These are phyloP conservation scores for Jacaranda copaia DNA, from an alignment of 257 asterid genomes.

Conservation along the genomic window DNA sequence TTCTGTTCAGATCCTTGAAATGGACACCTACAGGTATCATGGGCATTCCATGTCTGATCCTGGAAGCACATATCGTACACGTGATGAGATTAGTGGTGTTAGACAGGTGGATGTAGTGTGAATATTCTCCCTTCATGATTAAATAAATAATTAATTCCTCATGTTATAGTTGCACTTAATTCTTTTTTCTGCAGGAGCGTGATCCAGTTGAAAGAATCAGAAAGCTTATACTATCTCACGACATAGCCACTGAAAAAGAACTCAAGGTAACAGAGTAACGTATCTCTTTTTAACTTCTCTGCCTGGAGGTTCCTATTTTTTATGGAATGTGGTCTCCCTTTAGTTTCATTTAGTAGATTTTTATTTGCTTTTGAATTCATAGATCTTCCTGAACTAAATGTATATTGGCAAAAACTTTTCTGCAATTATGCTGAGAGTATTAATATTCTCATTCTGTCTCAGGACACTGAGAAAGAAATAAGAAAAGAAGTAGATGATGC, in stretches of 20 bases:
- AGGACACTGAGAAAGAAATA: slow-evolving; percentile 89
- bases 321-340: slow-evolving; percentile 1
- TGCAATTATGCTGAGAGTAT: neutral
- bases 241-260: slow-evolving; percentile 86
- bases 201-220: slow-evolving; percentile 94
- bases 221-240: slow-evolving; percentile 79
- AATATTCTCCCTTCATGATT: slow-evolving; percentile 10
- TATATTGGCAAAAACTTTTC: neutral
- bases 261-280: slow-evolving; percentile 62
- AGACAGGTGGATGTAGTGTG: slow-evolving; percentile 71
- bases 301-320: slow-evolving; percentile 18
- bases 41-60: slow-evolving; percentile 99
- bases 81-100: slow-evolving; percentile 90
- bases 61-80: slow-evolving; percentile 98
- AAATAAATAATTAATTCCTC: slow-evolving; percentile 3
- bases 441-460: slow-evolving; percentile 31
- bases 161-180: neutral
- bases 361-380: neutral
- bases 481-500: slow-evolving; percentile 95
- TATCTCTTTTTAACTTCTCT: slow-evolving; percentile 23
- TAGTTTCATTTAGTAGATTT: neutral
- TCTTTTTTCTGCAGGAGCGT: slow-evolving; percentile 69
- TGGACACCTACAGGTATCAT: slow-evolving; percentile 98
- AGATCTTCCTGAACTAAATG: slow-evolving; percentile 8
- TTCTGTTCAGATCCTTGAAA: slow-evolving; percentile 88